Conservation (phyloP, 2,329 filamentous ascomycete genomes). For the Penicillium aurantiogriseum region DNA sequence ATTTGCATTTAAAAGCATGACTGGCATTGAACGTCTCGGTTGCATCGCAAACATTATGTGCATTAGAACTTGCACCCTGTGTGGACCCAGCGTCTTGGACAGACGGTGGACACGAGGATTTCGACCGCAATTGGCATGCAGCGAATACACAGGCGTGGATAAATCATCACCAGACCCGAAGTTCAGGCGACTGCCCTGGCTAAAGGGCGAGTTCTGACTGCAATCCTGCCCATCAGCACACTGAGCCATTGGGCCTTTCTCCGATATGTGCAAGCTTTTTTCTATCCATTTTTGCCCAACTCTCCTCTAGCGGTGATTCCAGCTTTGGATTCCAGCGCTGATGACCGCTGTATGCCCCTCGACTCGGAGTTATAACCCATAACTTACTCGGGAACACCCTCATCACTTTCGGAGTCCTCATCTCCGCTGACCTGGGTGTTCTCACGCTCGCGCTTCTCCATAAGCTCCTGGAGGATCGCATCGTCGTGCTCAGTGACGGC, state of each 20-base stretch:
- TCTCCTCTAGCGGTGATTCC: conserved; percentile 15
- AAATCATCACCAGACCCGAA: conserved; percentile 18
- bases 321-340: conserved; percentile 15
- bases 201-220: conserved; percentile 22
- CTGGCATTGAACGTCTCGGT: conserved; percentile 28
- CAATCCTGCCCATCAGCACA: conserved; percentile 21
- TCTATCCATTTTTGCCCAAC: conserved; percentile 24
- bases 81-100: conserved; percentile 11
- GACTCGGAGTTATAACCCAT: conserved; percentile 8
- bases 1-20: conserved; percentile 19
- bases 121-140: conserved; percentile 16
- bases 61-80: conserved; percentile 33
- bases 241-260: conserved; percentile 20
- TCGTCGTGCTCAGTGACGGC: conserved; percentile 98
- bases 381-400: conserved; percentile 63
- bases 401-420: conserved; percentile 93
- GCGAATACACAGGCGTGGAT: conserved; percentile 16
- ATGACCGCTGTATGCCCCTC: conserved; percentile 18
- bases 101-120: conserved; percentile 14
- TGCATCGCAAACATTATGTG: conserved; percentile 35
- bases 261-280: conserved; percentile 14
- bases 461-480: conserved; percentile 91
- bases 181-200: conserved; percentile 20
- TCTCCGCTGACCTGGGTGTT: conserved; percentile 98
- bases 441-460: conserved; percentile 98